Percentiles rank a stretch among this genome's conserved stretches.
phyloP scores from a whole-genome alignment of 495 filamentous ascomycete species.

The Aspergillus asperescens region DNA sequence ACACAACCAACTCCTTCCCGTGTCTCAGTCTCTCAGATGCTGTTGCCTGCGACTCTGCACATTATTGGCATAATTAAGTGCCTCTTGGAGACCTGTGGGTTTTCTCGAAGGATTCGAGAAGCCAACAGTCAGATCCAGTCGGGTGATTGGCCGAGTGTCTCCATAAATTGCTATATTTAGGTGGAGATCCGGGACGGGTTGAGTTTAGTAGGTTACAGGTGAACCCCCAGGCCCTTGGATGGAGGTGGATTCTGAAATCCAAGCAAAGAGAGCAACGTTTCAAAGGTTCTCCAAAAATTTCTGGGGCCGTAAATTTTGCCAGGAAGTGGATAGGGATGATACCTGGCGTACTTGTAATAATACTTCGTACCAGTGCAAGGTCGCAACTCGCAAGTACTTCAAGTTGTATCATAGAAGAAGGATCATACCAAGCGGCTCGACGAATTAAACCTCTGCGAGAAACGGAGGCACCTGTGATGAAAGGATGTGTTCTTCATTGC shows the following conservation, averaged over 20 bases:
- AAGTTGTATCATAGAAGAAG: neutral
- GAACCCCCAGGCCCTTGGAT: conserved; percentile 3
- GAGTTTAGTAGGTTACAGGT: too few relatives aligned
- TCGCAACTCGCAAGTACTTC: neutral
- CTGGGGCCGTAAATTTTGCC: neutral
- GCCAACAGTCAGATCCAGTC: conserved; percentile 4
- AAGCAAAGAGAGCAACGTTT: neutral
- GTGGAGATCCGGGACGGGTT: conserved; percentile 8
- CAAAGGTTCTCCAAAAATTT: neutral
- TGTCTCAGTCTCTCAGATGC: neutral
- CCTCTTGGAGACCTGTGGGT: conserved; percentile 8
- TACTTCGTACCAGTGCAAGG: neutral
- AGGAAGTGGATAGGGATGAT: neutral
- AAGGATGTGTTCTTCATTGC: neutral
- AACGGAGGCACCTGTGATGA: neutral
- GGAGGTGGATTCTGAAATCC: neutral
- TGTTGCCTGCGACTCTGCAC: neutral
- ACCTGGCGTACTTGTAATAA: neutral
- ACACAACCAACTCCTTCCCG: neutral
- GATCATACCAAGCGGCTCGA: neutral
- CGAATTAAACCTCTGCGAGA: neutral
- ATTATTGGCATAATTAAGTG: neutral
- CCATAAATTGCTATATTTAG: conserved; percentile 21
- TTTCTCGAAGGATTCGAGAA: conserved; percentile 28
- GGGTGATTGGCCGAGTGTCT: conserved; percentile 3